A percentile compares a stretch with the other conserved stretches of the same genome.
These are phyloP conservation scores for Globomyces pollinis-pini DNA, from an alignment of 192 early-diverging fungal species.

Conservation along the genomic window DNA sequence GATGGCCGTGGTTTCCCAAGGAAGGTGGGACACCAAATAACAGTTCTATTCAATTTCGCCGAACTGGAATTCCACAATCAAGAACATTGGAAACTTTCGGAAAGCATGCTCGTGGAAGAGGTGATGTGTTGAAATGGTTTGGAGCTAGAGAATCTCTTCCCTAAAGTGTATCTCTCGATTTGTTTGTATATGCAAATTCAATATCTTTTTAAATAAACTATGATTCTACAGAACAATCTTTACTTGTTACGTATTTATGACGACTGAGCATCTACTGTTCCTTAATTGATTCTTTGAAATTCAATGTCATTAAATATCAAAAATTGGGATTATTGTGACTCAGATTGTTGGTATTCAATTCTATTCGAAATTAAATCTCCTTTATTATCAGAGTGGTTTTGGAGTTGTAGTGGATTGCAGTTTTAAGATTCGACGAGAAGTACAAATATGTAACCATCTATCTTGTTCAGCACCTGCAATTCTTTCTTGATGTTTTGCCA, in stretches of 20 bases:
- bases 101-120: slow-evolving; percentile 16
- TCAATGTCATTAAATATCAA: no score
- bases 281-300: no score
- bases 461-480: neutral
- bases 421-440: neutral
- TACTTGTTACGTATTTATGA: no score
- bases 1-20: slow-evolving; percentile 32
- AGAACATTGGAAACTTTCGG: slow-evolving; percentile 16
- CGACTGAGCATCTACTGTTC: no score
- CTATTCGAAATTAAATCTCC: neutral
- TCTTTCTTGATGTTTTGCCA: slow-evolving; percentile 19
- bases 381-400: no score
- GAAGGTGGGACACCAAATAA: neutral
- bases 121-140: slow-evolving; percentile 21
- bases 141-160: slow-evolving; percentile 15
- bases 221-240: no score
- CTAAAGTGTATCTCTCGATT: no score
- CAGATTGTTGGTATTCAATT: no score
- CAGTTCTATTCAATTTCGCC: neutral
- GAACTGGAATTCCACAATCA: neutral
- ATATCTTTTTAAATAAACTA: no score
- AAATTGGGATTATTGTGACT: no score
- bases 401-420: neutral
- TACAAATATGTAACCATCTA: neutral
- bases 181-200: no score